Base-by-base conservation (phyloP, 1,139 yeast genomes). In the Geotrichum carabidarum region DNA sequence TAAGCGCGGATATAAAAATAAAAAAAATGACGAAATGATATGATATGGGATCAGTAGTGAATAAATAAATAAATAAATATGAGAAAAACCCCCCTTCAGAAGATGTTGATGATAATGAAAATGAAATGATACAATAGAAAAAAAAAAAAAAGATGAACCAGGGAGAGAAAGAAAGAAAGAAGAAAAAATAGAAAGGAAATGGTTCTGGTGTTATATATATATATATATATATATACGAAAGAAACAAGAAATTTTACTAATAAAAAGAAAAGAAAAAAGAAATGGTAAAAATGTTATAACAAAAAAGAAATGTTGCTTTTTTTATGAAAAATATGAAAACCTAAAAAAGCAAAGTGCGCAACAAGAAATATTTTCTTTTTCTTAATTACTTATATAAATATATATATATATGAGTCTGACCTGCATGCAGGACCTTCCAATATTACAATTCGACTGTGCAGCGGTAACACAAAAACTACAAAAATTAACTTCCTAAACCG, bases 201-300 rank as follows among this genome's bases (percentile, higher is more conserved):
- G 27, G 27, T 22, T 22, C 14, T 36, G 15, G 31, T 32, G 14
- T 32, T 22, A 30, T 27, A 30, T 14, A 17, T 38, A 37, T 48
- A 9, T 46, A 14, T 34, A 11, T 18, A 12, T 46, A 5, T 46
- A 31, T 36, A 15, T 4, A 8, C 15, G 12, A 31, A 31, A 5
- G n/a, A n/a, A n/a, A 11, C 7, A 12, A 15, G 30, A 12, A 27
- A 14, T 44, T 44, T 44, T 4, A n/a, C 14, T 22, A 18, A 32
- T 31, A 37, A 6, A 47, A 47, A 14, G 8, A 18, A 37, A 14
- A 34, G 37, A 47, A 47, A 37, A 47, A 37, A 45, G 49, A 14
- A 34, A 45, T 22, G 11, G 2, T 36, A 27, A 43, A 27, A 43
- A 43, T 22, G 27, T 2, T 43, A 43, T 27, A 43, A 30, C n/a